Base-by-base conservation (phyloP, 805 yeast genomes). In the Zygoascus bituminiphila region DNA sequence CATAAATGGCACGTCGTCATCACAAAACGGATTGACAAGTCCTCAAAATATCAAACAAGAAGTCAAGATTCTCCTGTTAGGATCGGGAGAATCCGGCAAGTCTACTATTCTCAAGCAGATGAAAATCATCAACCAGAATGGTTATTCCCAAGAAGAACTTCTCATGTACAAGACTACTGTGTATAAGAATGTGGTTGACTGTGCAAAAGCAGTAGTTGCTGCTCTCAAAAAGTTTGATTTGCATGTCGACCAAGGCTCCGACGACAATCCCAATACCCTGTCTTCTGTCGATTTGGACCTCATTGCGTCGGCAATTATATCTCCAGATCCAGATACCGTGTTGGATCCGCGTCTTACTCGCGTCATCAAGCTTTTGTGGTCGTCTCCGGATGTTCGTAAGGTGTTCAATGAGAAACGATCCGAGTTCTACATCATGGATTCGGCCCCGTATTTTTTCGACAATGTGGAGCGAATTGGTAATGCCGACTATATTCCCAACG, bases 11-110 rank as follows among this genome's bases (percentile, higher is more conserved):
- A 36, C 39, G 4, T 36, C 39, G 4, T 7, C 7, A 12, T 29
- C 33, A 29, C 33, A 29, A 29, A 29, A 29, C n/a, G 33, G 33
- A 12, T 15, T 15, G 3, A 15, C 33, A 12, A 29, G n/a, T 29
- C 15, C 15, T 2, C 33, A 12, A 3, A 29, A 15, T 29, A 15
- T 12, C 33, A 29, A 29, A 15, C 33, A 36, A 12, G 85, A 79
- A 50, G 79, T 81, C 47, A 88, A 88, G 62, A 81, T 89, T 42
- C 70, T 89, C 33, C 70, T 89, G 29, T 57, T 70, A 6, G 74
- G 98, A 4, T 84, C 96, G 0, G 98, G 98, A 14, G 94, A 84
- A 60, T 74, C 82, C 52, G 94, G 94, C 4, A 85, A 84, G 60
- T 81, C 88, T 6, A 84, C 94, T 15, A 79, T 84, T 46, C 77